Base-by-base conservation (phyloP, 75 land plant species). In the Picea sitchensis region DNA sequence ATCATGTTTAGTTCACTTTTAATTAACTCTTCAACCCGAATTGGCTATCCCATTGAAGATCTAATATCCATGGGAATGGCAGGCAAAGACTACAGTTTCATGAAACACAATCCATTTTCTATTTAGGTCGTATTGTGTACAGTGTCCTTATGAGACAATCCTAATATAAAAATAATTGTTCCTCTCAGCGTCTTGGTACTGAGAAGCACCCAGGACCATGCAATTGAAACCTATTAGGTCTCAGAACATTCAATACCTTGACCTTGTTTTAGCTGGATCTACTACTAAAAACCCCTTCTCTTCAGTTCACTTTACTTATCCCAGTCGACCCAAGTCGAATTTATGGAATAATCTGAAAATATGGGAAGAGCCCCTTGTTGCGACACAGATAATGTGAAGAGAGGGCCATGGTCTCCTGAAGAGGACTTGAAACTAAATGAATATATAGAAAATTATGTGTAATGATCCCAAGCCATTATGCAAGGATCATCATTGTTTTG, bases 391-490 rank as follows among this genome's bases (percentile, higher is more conserved):
- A 93, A 61, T 30, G 94, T 93, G 56, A 93, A 93, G 78, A 85
- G 93, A 31, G 95, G 96, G 0, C 94, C 90, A 41, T 93, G 94
- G 96, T 90, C 96, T 0, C 92, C 92, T 8, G 96, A 93, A 26
- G 96, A 93, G 78, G 96, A 93, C 79, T 87, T 82, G 83, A 93
- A 93, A 86, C 87, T 93, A 26, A 84, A 91, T 59, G 83, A 90
- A 57, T 92, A 91, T 78, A 90, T 93, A 31, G 92, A 93, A 32
- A 94, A 91, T 20, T 91, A 93, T 63, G 96, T 26, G 26, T 26
- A 26, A 26, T 26, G 26, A 26, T 26, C 26, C 26, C 26, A 26
- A 26, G 26, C 26, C 26, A 26, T 26, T 26, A 26, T 26, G 26
- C 26, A 26, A 26, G 26, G 26, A 26, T 26, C 26, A 26, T 26